Percentiles rank a stretch among this genome's conserved stretches.
Conservation (phyloP, 495 filamentous ascomycete species). For the Aspergillus nidulans region DNA sequence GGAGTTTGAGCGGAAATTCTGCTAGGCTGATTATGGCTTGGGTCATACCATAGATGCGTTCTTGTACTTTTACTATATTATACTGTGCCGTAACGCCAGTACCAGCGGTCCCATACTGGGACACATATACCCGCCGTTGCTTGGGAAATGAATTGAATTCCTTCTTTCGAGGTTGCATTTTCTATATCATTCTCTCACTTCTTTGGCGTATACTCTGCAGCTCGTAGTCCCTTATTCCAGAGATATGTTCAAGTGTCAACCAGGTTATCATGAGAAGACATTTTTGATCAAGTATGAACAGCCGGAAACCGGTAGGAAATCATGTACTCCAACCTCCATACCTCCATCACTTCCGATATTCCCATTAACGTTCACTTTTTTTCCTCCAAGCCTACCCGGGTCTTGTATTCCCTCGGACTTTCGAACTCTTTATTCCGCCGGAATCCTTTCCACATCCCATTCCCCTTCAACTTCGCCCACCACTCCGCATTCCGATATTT, state of each 20-base stretch:
- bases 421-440: constrained; percentile 45
- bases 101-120: neutral
- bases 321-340: neutral
- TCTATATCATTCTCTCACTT: neutral
- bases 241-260: constrained; percentile 8
- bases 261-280: constrained; percentile 5
- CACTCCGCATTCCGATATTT: constrained; percentile 69
- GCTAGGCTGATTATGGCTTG: constrained; percentile 22
- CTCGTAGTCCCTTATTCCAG: neutral
- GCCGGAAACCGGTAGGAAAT: neutral
- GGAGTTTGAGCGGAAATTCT: constrained; percentile 78
- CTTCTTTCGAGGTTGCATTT: neutral
- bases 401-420: constrained; percentile 86
- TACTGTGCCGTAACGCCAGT: neutral
- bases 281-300: neutral
- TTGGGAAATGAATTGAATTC: neutral
- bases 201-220: neutral
- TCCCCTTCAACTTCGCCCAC: constrained; percentile 60
- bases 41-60: constrained; percentile 22
- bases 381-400: constrained; percentile 45
- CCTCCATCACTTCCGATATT: constrained; percentile 25
- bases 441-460: constrained; percentile 76
- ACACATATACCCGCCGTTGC: constrained; percentile 1
- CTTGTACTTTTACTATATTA: constrained; percentile 12
- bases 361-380: constrained; percentile 20